Conservation (phyloP, 2,329 filamentous ascomycete species). For the Cladosporium sp. region DNA sequence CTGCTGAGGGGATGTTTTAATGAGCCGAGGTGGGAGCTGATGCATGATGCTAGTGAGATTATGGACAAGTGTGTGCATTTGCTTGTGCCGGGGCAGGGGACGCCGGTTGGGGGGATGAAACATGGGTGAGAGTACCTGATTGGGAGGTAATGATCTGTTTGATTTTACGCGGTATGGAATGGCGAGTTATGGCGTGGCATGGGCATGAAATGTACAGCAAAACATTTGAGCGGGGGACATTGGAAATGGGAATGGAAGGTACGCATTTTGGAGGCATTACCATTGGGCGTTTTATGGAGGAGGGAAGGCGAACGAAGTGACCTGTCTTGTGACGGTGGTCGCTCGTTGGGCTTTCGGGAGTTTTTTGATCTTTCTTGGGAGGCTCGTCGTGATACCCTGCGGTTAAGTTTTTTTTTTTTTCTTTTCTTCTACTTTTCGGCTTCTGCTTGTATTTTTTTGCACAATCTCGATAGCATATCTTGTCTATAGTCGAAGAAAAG, state of each 20-base stretch:
- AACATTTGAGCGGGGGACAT: background rate
- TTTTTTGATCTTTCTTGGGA: background rate
- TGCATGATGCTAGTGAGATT: conserved; percentile 82
- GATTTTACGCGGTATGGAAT: background rate
- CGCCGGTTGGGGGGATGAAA: background rate
- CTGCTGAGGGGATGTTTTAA: conserved; percentile 80
- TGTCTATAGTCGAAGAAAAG: background rate
- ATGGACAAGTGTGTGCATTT: conserved; percentile 78
- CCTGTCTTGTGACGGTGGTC: background rate
- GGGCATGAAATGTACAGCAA: background rate
- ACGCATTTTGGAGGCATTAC: background rate
- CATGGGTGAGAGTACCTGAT: background rate
- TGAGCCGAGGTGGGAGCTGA: conserved; percentile 84
- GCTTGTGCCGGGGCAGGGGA: conserved; percentile 41
- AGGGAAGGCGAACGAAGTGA: background rate
- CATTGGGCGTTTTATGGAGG: background rate
- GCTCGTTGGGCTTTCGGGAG: background rate
- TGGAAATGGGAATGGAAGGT: background rate
- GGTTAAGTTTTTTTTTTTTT: background rate
- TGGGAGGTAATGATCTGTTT: background rate
- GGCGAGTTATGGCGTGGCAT: background rate
- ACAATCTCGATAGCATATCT: background rate
- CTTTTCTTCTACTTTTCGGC: background rate
- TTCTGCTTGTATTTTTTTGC: background rate
- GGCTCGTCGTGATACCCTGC: conserved; percentile 16